phyloP scores from a whole-genome alignment of 495 filamentous ascomycete genomes.

The Stereocaulon alpinum region DNA sequence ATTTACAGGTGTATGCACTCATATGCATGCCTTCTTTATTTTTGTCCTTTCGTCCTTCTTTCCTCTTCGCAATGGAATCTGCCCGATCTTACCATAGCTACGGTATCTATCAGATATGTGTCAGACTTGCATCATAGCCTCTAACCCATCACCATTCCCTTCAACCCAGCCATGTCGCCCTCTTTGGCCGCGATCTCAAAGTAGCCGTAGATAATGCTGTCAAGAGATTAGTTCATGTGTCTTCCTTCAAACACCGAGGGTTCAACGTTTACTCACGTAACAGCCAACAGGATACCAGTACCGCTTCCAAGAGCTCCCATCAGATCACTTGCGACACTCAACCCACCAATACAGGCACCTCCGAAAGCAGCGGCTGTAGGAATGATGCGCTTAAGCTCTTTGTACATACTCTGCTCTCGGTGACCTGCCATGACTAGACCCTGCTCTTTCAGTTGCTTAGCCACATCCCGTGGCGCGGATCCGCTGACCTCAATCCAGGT shows the following conservation, averaged over 20 bases:
- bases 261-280: slow-evolving; percentile 65
- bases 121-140: background rate
- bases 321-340: slow-evolving; percentile 91
- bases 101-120: background rate
- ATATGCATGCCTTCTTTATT: slow-evolving; percentile 2
- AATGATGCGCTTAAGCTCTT: slow-evolving; percentile 98
- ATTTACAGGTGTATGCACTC: slow-evolving; percentile 2
- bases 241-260: background rate
- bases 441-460: slow-evolving; percentile 99
- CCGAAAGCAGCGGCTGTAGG: slow-evolving; percentile 97
- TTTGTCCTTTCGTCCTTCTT: background rate
- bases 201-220: slow-evolving; percentile 94
- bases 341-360: slow-evolving; percentile 96
- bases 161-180: slow-evolving; percentile 84
- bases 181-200: slow-evolving; percentile 99
- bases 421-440: slow-evolving; percentile 99
- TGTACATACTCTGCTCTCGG: slow-evolving; percentile 99
- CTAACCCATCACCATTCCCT: slow-evolving; percentile 43
- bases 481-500: slow-evolving; percentile 97
- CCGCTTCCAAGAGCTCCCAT: slow-evolving; percentile 93
- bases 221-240: slow-evolving; percentile 18
- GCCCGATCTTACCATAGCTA: background rate
- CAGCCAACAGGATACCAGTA: slow-evolving; percentile 94
- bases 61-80: background rate
- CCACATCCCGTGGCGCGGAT: slow-evolving; percentile 92